Evolutionary conservation across 352 stramenopile genomes (phyloP), one percentile per base, ranked within the genome.

Genomic region (Achlya hypogyna): DNA sequence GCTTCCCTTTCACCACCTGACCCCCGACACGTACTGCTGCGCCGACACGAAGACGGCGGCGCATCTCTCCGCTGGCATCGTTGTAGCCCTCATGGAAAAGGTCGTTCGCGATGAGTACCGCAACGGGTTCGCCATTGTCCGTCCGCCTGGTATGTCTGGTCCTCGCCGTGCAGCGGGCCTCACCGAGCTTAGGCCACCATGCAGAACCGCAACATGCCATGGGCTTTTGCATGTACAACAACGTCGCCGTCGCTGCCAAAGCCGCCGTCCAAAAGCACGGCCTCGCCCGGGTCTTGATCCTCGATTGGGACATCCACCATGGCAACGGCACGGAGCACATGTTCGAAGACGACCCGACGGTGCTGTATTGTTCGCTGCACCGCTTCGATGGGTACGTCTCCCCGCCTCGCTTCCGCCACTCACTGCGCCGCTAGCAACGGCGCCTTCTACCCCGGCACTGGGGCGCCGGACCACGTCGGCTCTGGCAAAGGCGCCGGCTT

Each of bases 221-320:
- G 78, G 89, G 89, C 43, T 93, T 93, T 43, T 92, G 83, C 62
- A 63, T 92, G 29, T 87, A 96, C 49, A 97, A 97, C 71, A 96
- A 95, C 76, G 75, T 82, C 9, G 88, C 86, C 31, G 75, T 88
- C n/a, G 83, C 87, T 4, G 86, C 82, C 38, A 47, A 63, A 28
- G 77, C 83, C 31, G 73, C 78, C 0, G 71, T 87, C 27, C 34
- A 65, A 25, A 81, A 56, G 12, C 56, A 58, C 35, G 54, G 71
- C 38, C 65, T 84, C 54, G 49, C 75, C 45, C 62, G 72, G 5
- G 76, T 96, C 5, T 60, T 91, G 5, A 80, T 97, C 40, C 56
- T 97, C 5, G 89, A 97, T 69, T 96, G 86, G 81, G 89, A 97
- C 70, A 87, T 96, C 14, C 89, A 97, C 72, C 91, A 96, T 72